These are phyloP conservation scores for Carex kokanica DNA, from an alignment of 176 grass and related monocot species.

Conservation along the genomic window DNA sequence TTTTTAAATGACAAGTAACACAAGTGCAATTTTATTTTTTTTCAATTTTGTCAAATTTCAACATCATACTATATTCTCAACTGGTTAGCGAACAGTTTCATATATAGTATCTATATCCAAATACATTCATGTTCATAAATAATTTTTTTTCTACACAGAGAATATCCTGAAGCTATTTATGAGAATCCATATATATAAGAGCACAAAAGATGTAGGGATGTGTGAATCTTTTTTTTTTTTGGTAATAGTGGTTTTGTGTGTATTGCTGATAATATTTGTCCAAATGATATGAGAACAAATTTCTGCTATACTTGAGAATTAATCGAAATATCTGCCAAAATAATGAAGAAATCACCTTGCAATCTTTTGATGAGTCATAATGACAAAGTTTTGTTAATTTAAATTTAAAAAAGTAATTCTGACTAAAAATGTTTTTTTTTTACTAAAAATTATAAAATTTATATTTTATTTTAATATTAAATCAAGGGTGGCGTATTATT, in stretches of 20 bases:
- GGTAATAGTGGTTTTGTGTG: background rate
- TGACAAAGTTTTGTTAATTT: too few relatives aligned
- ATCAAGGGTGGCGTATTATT: too few relatives aligned
- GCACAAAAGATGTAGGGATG: background rate
- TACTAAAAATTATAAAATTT: too few relatives aligned
- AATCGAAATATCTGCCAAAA: background rate
- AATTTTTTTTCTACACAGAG: background rate
- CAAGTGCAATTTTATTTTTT: background rate
- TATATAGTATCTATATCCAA: background rate
- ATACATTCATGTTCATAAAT: background rate
- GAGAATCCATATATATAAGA: background rate
- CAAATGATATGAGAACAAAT: background rate
- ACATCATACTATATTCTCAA: background rate
- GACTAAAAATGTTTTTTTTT: too few relatives aligned
- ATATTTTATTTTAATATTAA: too few relatives aligned
- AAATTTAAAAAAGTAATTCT: too few relatives aligned
- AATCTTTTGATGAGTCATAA: too few relatives aligned
- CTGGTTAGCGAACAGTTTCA: background rate
- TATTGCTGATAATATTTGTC: background rate
- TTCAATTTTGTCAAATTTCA: background rate
- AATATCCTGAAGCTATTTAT: background rate
- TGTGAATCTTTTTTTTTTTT: background rate
- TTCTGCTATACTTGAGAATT: background rate
- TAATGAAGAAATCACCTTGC: background rate
- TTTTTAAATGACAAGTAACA: background rate